Base-by-base conservation (phyloP, 2,329 filamentous ascomycete species). In the Fusarium sp. region DNA sequence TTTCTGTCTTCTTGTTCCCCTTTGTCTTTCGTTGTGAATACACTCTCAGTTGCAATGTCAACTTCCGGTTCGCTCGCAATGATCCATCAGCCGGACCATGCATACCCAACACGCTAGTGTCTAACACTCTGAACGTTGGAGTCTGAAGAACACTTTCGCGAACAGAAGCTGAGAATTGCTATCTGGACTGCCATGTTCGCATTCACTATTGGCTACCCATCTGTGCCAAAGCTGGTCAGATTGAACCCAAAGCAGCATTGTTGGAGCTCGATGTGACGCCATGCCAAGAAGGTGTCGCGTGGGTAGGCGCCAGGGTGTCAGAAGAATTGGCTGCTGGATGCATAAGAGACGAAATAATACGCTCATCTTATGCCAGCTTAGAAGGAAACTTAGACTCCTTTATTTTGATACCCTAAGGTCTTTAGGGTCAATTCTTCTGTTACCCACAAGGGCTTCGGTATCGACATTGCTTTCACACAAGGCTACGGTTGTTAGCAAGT, bases 171-270 rank as follows among this genome's bases (percentile, higher is more conserved):
- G 38, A 44, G 44, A 18, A 8, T 15, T 25, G 29, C 54, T 49
- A 25, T 43, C 25, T 25, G 20, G 38, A 24, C 11, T 27, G 24
- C 43, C 11, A 40, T 46, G n/a, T 32, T 16, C 30, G n/a, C 34
- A 18, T 46, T 32, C 34, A 34, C 59, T 59, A 61, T 56, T 10
- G 22, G 43, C 20, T 25, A 55, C 49, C 49, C 25, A 59, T 49
- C 58, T 56, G 32, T 47, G 27, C 51, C 52, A 38, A 47, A 47
- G 45, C 51, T 20, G 46, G 60, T 50, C 56, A 51, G 42, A 64
- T 65, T 62, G 66, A 56, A 59, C 45, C 58, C 63, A 40, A 68
- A 59, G 34, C 63, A 61, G 63, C 59, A 57, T 56, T 45, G 20
- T 34, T 59, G 44, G 44, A 46, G 46, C 29, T 50, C 24, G 45